Conservation (phyloP, 2,329 filamentous ascomycete species). For the Cylindrodendrum hubeiense region DNA sequence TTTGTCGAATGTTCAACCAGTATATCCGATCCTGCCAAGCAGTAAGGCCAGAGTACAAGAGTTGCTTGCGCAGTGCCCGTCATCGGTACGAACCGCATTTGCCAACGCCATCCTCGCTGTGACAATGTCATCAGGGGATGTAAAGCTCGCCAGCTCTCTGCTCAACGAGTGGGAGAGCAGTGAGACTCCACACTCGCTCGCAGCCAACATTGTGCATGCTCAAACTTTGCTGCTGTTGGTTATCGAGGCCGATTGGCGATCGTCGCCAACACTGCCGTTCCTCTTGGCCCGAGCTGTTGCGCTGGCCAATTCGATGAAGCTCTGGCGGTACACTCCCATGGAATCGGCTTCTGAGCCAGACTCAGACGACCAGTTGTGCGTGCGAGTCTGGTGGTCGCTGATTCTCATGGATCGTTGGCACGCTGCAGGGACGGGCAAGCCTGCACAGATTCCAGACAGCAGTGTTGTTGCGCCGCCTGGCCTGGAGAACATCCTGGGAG, state of each 20-base stretch:
- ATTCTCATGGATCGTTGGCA: constrained; percentile 81
- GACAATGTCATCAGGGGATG: constrained; percentile 54
- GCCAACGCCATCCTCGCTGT: constrained; percentile 71
- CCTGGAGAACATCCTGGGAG: constrained; percentile 71
- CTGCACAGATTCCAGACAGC: constrained; percentile 72
- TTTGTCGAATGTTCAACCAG: constrained; percentile 73
- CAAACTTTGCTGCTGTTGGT: constrained; percentile 76
- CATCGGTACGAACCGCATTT: constrained; percentile 72
- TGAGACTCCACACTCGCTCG: constrained; percentile 51
- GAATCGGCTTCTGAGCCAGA: constrained; percentile 66
- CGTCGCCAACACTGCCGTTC: constrained; percentile 60
- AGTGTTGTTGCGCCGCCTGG: constrained; percentile 70
- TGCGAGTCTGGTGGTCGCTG: constrained; percentile 79
- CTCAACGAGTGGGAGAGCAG: constrained; percentile 65
- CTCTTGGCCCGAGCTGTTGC: constrained; percentile 76
- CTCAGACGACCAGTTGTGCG: constrained; percentile 70
- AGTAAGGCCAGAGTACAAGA: constrained; percentile 67
- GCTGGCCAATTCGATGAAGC: constrained; percentile 73
- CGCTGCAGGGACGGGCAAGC: constrained; percentile 74
- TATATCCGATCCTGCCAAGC: constrained; percentile 74
- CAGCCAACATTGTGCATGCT: constrained; percentile 69
- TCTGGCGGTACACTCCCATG: constrained; percentile 60
- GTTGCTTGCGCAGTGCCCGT: constrained; percentile 67
- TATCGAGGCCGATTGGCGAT: constrained; percentile 70
- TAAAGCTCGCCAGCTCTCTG: constrained; percentile 59